These are phyloP conservation scores for Mallotus japonicus DNA, from an alignment of 441 rosid species.

Conservation along the genomic window DNA sequence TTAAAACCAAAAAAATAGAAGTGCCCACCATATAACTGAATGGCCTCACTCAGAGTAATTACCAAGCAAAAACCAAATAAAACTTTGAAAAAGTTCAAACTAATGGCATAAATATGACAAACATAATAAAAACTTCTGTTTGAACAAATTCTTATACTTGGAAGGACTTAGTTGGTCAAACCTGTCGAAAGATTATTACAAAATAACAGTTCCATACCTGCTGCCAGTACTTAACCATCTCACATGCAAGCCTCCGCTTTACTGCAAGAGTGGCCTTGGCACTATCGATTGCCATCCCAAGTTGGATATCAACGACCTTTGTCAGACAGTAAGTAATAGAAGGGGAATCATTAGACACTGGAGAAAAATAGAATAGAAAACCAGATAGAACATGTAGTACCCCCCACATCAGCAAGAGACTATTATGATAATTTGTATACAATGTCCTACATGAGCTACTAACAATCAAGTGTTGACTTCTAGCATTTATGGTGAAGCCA, in stretches of 20 bases:
- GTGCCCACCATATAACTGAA: neutral
- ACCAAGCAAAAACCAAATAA: constrained; percentile 7
- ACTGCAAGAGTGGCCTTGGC: constrained; percentile 98
- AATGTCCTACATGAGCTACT: neutral
- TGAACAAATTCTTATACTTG: neutral
- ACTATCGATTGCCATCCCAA: constrained; percentile 97
- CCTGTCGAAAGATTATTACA: constrained; percentile 1
- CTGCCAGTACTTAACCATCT: constrained; percentile 99
- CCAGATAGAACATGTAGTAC: neutral
- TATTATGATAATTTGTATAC: neutral
- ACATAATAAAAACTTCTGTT: neutral
- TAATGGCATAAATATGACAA: neutral
- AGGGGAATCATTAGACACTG: neutral
- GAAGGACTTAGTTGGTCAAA: constrained; percentile 11
- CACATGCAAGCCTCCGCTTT: constrained; percentile 98
- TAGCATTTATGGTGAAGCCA: too few species aligned
- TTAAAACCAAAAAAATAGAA: too few species aligned
- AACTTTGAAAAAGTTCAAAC: neutral
- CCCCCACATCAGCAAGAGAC: neutral
- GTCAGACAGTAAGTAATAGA: constrained; percentile 19
- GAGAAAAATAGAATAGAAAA: neutral
- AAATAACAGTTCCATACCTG: constrained; percentile 51
- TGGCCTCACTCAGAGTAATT: neutral
- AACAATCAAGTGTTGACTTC: neutral
- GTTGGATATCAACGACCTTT: constrained; percentile 97